These are phyloP conservation scores for Diaporthe longicolla DNA, from an alignment of 2,329 filamentous ascomycete species.

Conservation along the genomic window DNA sequence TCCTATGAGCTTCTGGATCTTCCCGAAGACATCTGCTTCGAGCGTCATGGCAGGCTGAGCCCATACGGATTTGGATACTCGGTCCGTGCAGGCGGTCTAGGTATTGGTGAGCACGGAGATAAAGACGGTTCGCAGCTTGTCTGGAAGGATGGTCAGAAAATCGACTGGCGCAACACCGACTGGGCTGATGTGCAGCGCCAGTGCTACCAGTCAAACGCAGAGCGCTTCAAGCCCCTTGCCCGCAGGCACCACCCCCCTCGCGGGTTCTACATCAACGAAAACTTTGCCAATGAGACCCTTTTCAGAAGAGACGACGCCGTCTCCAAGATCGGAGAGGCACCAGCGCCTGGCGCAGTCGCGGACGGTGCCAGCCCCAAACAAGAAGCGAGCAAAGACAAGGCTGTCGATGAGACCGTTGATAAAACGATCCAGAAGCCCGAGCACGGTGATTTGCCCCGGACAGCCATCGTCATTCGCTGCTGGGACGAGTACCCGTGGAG, in stretches of 20 bases:
- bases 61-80: constrained; percentile 94
- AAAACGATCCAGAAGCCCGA: constrained; percentile 45
- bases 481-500: constrained; percentile 87
- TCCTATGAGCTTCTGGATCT: constrained; percentile 86
- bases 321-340: constrained; percentile 42
- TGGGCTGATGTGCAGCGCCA: constrained; percentile 85
- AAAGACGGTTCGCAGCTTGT: constrained; percentile 83
- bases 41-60: constrained; percentile 88
- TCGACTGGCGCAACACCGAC: constrained; percentile 82
- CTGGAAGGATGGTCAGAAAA: constrained; percentile 78
- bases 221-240: constrained; percentile 73
- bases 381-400: not conserved
- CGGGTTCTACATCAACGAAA: constrained; percentile 66
- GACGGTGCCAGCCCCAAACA: not conserved
- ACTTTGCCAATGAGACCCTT: constrained; percentile 46
- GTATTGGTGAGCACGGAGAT: constrained; percentile 88
- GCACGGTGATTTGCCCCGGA: constrained; percentile 65
- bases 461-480: constrained; percentile 84
- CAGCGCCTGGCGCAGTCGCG: constrained; percentile 31
- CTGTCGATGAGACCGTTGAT: not conserved
- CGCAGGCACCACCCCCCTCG: constrained; percentile 57
- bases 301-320: constrained; percentile 46
- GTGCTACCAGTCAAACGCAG: constrained; percentile 79
- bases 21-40: constrained; percentile 90
- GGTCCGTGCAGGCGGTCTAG: constrained; percentile 81